phyloP scores from a whole-genome alignment of 78 protist genomes.

The Cavenderia fasciculata region DNA sequence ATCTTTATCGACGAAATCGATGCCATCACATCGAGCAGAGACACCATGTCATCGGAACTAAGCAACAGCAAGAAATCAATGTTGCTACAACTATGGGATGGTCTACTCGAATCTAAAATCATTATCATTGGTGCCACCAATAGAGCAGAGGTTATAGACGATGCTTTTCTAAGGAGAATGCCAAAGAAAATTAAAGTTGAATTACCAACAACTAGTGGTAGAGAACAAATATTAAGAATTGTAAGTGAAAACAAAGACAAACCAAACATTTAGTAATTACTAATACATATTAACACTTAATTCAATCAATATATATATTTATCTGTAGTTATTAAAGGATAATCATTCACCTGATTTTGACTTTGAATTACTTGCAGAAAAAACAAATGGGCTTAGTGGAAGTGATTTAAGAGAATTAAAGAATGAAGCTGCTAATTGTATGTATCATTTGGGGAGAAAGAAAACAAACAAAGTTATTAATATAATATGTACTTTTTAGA shows the following conservation, averaged over 20 bases:
- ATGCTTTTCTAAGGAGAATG: conserved; percentile 33
- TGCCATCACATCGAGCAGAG: neutral
- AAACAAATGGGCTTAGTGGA: neutral
- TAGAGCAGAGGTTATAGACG: conserved; percentile 28
- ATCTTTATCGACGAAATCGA: conserved; percentile 37
- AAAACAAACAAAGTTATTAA: too few species aligned
- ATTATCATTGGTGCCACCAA: conserved; percentile 40
- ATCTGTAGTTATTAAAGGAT: neutral
- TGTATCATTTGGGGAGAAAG: too few species aligned
- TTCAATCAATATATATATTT: neutral
- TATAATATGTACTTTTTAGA: too few species aligned
- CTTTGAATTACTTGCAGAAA: neutral
- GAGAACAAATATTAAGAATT: conserved; percentile 14
- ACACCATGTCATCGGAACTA: neutral
- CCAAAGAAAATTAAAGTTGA: conserved; percentile 16
- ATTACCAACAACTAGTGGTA: neutral
- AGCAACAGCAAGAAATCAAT: conserved; percentile 13
- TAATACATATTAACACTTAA: neutral
- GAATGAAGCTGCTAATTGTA: conserved; percentile 11
- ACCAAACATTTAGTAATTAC: neutral
- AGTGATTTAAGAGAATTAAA: neutral
- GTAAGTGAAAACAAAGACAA: neutral
- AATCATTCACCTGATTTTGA: neutral
- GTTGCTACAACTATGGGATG: conserved; percentile 31
- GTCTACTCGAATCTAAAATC: conserved; percentile 8